Conservation (phyloP, 192 early-diverging fungal species). For the Lunasporangiospora selenospora region DNA sequence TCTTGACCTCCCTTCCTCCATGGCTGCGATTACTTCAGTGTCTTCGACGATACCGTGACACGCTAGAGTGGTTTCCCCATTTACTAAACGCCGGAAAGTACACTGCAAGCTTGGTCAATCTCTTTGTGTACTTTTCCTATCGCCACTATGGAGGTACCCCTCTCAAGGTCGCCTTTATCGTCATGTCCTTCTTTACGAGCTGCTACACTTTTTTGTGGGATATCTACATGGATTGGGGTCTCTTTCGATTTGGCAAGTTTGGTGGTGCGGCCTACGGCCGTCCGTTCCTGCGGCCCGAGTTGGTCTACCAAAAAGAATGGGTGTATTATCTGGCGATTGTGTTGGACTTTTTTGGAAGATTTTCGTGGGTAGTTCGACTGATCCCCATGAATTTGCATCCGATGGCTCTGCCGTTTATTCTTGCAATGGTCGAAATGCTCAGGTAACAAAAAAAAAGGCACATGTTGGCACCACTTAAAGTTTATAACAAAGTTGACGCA, state of each 20-base stretch:
- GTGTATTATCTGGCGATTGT: slow-evolving; percentile 76
- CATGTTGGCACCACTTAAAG: too few species aligned
- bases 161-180: slow-evolving; percentile 48
- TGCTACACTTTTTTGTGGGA: slow-evolving; percentile 67
- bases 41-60: slow-evolving; percentile 70
- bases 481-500: too few species aligned
- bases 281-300: slow-evolving; percentile 64
- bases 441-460: too few species aligned
- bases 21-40: slow-evolving; percentile 80
- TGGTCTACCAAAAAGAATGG: slow-evolving; percentile 61
- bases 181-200: slow-evolving; percentile 55
- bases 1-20: slow-evolving; percentile 69
- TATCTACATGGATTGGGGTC: slow-evolving; percentile 68
- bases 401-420: slow-evolving; percentile 11
- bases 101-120: slow-evolving; percentile 53
- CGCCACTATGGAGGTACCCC: slow-evolving; percentile 22
- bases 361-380: slow-evolving; percentile 63
- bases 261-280: slow-evolving; percentile 49
- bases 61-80: slow-evolving; percentile 65
- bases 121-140: slow-evolving; percentile 51
- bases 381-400: slow-evolving; percentile 22
- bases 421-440: slow-evolving; percentile 44
- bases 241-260: slow-evolving; percentile 58
- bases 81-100: slow-evolving; percentile 74
- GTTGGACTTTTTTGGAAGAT: slow-evolving; percentile 69